These are phyloP conservation scores for Malus fusca DNA, from an alignment of 306 rosid species.

Conservation along the genomic window DNA sequence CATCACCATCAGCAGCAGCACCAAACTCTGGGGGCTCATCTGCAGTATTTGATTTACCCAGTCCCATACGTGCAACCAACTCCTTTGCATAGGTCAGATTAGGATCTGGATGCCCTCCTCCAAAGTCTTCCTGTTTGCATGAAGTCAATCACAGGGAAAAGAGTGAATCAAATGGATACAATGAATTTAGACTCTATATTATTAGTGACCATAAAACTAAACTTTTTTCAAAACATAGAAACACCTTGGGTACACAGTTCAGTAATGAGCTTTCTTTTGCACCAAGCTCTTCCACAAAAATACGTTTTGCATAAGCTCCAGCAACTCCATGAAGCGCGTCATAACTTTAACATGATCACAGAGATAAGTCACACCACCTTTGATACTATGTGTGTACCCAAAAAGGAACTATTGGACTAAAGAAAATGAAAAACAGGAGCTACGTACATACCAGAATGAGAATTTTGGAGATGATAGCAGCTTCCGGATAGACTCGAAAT, in stretches of 20 bases:
- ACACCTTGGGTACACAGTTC: constrained; percentile 91
- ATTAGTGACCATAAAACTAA: too few species aligned
- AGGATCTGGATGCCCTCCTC: constrained; percentile 99
- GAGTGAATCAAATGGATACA: neutral
- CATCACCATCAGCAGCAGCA: constrained; percentile 99
- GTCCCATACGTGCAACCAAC: constrained; percentile 88
- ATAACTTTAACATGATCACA: constrained; percentile 40
- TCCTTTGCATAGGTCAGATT: constrained; percentile 97
- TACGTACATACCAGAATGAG: constrained; percentile 70
- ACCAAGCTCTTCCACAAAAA: constrained; percentile 97
- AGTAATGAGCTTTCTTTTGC: constrained; percentile 87
- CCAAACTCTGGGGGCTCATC: constrained; percentile 93
- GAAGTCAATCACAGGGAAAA: neutral
- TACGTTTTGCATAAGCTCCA: constrained; percentile 91
- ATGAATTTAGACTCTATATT: neutral
- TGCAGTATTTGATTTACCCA: constrained; percentile 67
- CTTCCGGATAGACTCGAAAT: constrained; percentile 65
- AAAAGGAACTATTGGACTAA: neutral
- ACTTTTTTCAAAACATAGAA: neutral
- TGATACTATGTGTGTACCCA: neutral
- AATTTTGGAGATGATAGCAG: constrained; percentile 76
- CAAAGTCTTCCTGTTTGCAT: constrained; percentile 84
- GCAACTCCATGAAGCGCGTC: constrained; percentile 91
- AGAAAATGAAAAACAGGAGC: constrained; percentile 11
- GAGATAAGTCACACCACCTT: neutral